Percentiles rank a stretch among this genome's conserved stretches.
These are phyloP conservation scores for Umbellularia californica DNA, from an alignment of 164 flowering plant genomes.

Conservation along the genomic window DNA sequence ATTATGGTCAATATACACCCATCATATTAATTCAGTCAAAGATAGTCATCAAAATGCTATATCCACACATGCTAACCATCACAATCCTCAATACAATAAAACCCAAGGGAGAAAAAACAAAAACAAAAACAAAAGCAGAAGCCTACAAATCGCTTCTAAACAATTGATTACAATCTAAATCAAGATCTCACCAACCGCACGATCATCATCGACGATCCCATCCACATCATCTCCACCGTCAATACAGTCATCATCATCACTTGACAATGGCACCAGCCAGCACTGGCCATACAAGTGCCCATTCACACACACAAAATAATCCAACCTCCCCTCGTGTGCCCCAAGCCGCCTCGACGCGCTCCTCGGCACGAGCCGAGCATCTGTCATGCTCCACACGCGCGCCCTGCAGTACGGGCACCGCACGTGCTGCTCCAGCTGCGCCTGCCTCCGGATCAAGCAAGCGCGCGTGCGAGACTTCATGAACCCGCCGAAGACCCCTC, in stretches of 20 bases:
- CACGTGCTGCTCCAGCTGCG: slow-evolving; percentile 45
- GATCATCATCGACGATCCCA: neutral
- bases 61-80: too few relatives aligned
- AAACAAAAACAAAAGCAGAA: neutral
- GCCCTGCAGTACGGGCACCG: slow-evolving; percentile 82
- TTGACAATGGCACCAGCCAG: slow-evolving; percentile 64
- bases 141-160: neutral
- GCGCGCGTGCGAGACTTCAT: slow-evolving; percentile 54
- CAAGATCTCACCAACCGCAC: neutral
- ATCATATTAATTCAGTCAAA: too few relatives aligned
- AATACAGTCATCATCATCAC: slow-evolving; percentile 28
- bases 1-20: too few relatives aligned
- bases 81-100: too few relatives aligned
- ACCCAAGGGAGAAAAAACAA: neutral
- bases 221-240: neutral
- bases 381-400: slow-evolving; percentile 90
- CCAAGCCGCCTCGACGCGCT: slow-evolving; percentile 76
- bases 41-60: too few relatives aligned
- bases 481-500: slow-evolving; percentile 77
- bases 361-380: slow-evolving; percentile 63
- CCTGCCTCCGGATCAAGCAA: slow-evolving; percentile 43
- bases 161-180: neutral
- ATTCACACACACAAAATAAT: slow-evolving; percentile 82
- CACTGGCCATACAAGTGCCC: slow-evolving; percentile 92
- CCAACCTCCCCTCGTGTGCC: slow-evolving; percentile 52